These are phyloP conservation scores for Wickerhamomyces kurtzmanii DNA, from an alignment of 805 yeast species.

Conservation along the genomic window DNA sequence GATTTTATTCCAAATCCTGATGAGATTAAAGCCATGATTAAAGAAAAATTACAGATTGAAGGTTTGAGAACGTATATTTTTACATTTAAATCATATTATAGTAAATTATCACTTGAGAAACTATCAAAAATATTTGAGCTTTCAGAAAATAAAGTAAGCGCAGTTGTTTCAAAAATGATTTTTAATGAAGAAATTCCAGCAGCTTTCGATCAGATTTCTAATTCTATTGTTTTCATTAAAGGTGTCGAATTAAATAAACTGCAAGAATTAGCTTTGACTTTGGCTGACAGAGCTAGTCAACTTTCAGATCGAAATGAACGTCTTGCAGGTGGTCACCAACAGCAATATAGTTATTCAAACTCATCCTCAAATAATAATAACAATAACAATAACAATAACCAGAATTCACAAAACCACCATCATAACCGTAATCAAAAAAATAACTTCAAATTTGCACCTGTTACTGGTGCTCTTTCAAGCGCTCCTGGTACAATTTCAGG, in stretches of 20 bases:
- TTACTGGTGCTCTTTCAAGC: conserved; percentile 22
- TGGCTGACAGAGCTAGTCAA: conserved; percentile 73
- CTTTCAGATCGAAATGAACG: conserved; percentile 81
- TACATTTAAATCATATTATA: conserved; percentile 69
- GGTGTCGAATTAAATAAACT: conserved; percentile 76
- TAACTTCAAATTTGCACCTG: conserved; percentile 19
- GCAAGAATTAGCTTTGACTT: conserved; percentile 78
- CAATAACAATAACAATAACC: conserved; percentile 7
- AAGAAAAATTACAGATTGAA: conserved; percentile 73
- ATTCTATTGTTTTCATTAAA: conserved; percentile 56
- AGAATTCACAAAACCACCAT: conserved; percentile 11
- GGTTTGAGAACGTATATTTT: conserved; percentile 90
- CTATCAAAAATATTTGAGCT: conserved; percentile 63
- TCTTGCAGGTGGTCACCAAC: conserved; percentile 69
- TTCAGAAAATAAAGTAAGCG: conserved; percentile 40
- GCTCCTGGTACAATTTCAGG: conserved; percentile 24
- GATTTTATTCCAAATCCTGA: conserved; percentile 63
- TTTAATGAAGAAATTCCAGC: conserved; percentile 72
- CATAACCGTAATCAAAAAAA: conserved; percentile 19
- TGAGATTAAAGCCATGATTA: conserved; percentile 59
- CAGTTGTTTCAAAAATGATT: conserved; percentile 67
- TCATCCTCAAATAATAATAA: conserved; percentile 15
- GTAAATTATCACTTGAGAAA: conserved; percentile 60
- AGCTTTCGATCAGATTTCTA: conserved; percentile 55
- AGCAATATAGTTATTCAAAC: too few relatives aligned